Evolutionary conservation across 2,329 filamentous ascomycete species (phyloP).

Genomic region (Microsporum audouinii): DNA sequence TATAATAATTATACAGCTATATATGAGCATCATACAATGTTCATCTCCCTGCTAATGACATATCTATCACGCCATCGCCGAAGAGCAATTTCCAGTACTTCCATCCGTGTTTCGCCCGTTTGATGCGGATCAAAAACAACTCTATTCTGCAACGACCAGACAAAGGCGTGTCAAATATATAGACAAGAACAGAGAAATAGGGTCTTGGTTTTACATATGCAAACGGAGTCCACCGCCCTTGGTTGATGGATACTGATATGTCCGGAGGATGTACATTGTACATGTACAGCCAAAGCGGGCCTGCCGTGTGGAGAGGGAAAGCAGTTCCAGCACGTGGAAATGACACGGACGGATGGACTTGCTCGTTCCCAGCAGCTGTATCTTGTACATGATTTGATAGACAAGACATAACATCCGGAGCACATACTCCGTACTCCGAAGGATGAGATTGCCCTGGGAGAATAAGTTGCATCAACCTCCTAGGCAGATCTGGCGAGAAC

Average conservation of each 20-base stretch:
- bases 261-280: not conserved
- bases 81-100: not conserved
- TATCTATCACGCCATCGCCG: not conserved
- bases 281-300: not conserved
- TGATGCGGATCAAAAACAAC: not conserved
- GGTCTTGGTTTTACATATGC: not conserved
- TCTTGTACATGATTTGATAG: not conserved
- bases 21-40: not conserved
- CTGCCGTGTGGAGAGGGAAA: not conserved
- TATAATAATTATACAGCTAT: not conserved
- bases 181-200: too few species aligned
- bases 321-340: not conserved
- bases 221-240: not conserved
- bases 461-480: not conserved
- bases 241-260: not conserved
- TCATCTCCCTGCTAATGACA: not conserved
- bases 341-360: not conserved
- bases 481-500: not conserved
- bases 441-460: too few species aligned
- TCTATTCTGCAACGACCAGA: not conserved
- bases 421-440: too few species aligned
- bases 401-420: too few species aligned
- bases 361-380: not conserved
- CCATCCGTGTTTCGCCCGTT: not conserved
- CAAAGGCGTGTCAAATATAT: not conserved